These are phyloP conservation scores for Maudiozyma pseudohumilis DNA, from an alignment of 805 yeast species.

Conservation along the genomic window DNA sequence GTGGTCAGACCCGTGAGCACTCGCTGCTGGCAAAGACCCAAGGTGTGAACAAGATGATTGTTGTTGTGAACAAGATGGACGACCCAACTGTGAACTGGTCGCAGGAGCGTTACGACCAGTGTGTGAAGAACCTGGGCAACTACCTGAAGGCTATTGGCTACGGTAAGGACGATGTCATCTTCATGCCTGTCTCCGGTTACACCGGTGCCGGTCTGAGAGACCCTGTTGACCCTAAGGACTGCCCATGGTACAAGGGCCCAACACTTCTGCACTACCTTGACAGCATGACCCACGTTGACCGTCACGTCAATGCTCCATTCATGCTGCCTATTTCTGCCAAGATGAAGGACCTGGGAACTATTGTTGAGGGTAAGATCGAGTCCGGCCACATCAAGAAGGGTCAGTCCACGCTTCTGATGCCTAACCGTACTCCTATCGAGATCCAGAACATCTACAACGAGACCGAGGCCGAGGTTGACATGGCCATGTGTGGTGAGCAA, in stretches of 20 bases:
- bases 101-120: constrained; percentile 90
- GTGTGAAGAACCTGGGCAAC: constrained; percentile 67
- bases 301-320: constrained; percentile 89
- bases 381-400: constrained; percentile 87
- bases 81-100: constrained; percentile 97
- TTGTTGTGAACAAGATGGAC: constrained; percentile 97
- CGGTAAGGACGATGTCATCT: constrained; percentile 71
- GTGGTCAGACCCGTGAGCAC: constrained; percentile 98
- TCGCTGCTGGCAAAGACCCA: constrained; percentile 96
- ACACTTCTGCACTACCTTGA: constrained; percentile 85
- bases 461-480: constrained; percentile 86
- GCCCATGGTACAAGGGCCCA: constrained; percentile 95
- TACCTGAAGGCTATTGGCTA: constrained; percentile 88
- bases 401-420: constrained; percentile 74
- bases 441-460: constrained; percentile 84
- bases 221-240: constrained; percentile 54
- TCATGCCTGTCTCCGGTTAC: constrained; percentile 97
- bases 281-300: constrained; percentile 65
- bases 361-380: constrained; percentile 97
- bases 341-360: constrained; percentile 94
- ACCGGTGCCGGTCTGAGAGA: constrained; percentile 96
- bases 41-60: constrained; percentile 90
- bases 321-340: constrained; percentile 94
- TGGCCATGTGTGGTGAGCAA: constrained; percentile 94
- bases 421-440: constrained; percentile 76